Evolutionary conservation across 306 rosid species (phyloP), one percentile per base, ranked within the genome.

Genomic region (Vachellia pachyceras): DNA sequence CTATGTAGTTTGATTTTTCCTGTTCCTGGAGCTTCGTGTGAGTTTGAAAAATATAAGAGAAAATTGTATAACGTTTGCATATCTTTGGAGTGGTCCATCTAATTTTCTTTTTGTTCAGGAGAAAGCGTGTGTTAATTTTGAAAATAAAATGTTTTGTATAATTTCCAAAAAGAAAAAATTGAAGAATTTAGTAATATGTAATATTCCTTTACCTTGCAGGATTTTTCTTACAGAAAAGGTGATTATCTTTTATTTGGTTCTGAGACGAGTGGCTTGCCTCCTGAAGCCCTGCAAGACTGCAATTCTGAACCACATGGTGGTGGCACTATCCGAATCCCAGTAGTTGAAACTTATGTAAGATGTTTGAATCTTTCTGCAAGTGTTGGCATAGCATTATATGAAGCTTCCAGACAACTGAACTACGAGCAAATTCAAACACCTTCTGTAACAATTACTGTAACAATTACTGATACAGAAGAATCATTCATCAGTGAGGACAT

Each of bases 301-400:
- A 95, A 90, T 75, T 89, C 85, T 69, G 89, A 80, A 82, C 79
- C 88, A 39, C 85, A 73, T 84, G 97, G 97, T 2, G 97, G 97
- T 3, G 99, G 97, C 18, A 84, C 92, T 5, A 46, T 95, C 33
- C 85, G 81, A 82, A 95, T 95, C 75, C 99, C 97, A 10, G 92
- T 95, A 94, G 94, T 95, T 66, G 97, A 91, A 84, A 95, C 99
- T 50, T 91, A 95, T 55, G 99, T 93, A 33, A 91, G 97, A 87
- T 91, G 99, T 86, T 88, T 95, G 77, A 95, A 95, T 88, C 94
- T 91, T 12, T 92, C 97, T 40, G 97, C 92, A 50, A 95, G 99
- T 82, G 97, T 90, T 75, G 99, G 97, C 72, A 89, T 95, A 37
- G 99, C 97, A 55, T 63, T 95, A 76, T 95, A 91, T 72, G 97